Percentiles rank a stretch among this genome's conserved stretches.
phyloP scores from a whole-genome alignment of 1,284 basidiomycete species.

The Irpex rosettiformis region DNA sequence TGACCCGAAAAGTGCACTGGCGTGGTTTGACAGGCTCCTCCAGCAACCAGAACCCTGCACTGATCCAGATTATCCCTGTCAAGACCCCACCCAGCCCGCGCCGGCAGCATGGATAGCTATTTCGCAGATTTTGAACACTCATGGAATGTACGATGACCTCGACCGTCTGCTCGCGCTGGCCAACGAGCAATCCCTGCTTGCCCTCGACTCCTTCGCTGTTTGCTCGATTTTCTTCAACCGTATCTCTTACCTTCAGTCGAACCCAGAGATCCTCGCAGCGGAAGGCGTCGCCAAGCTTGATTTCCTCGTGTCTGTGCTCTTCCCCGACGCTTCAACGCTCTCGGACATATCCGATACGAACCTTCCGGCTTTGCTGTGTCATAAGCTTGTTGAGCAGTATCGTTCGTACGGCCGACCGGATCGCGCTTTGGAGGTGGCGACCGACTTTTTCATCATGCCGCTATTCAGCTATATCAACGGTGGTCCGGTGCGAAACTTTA shows the following conservation, averaged over 20 bases:
- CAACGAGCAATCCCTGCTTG: background rate
- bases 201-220: background rate
- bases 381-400: conserved; percentile 19
- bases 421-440: conserved; percentile 15
- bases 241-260: background rate
- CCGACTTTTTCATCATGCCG: background rate
- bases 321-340: background rate
- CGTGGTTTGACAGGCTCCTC: conserved; percentile 70
- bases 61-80: conserved; percentile 32
- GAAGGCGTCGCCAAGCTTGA: background rate
- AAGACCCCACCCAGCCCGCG: conserved; percentile 50
- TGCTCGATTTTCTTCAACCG: background rate
- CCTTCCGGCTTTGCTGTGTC: conserved; percentile 8
- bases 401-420: conserved; percentile 14
- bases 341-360: too few species aligned
- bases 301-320: background rate
- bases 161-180: conserved; percentile 3
- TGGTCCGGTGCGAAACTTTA: too few species aligned
- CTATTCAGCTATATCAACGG: background rate
- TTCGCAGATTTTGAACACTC: conserved; percentile 47
- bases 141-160: conserved; percentile 43
- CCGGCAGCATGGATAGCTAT: conserved; percentile 48
- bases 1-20: conserved; percentile 61
- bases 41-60: conserved; percentile 33
- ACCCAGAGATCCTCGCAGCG: background rate